phyloP scores from a whole-genome alignment of 1,139 yeast species.

The Taphrina deformans region DNA sequence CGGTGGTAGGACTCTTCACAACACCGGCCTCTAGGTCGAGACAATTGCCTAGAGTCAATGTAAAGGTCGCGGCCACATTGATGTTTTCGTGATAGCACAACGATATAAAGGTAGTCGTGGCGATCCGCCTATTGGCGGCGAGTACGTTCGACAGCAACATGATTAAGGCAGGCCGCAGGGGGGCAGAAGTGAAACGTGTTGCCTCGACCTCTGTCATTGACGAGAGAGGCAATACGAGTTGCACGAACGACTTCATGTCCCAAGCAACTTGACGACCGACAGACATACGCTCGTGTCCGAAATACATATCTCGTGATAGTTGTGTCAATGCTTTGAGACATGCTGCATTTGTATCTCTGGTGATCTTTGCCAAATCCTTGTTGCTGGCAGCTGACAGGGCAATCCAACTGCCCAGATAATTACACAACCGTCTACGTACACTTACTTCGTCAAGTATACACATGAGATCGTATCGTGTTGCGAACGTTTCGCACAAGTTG shows the following conservation, averaged over 20 bases:
- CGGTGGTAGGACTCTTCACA: background rate
- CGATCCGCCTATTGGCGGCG: background rate
- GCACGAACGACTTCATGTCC: background rate
- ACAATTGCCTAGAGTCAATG: background rate
- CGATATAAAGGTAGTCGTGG: background rate
- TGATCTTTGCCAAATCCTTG: background rate
- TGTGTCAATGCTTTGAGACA: constrained; percentile 14
- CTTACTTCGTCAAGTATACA: constrained; percentile 1
- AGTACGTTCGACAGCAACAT: background rate
- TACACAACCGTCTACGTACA: constrained; percentile 3
- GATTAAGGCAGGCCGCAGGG: background rate
- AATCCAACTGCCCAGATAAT: constrained; percentile 7
- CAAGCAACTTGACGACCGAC: background rate
- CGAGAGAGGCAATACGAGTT: background rate
- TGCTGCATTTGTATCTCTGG: constrained; percentile 15
- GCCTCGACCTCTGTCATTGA: constrained; percentile 1
- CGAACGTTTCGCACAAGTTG: constrained; percentile 8
- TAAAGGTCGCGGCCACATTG: background rate
- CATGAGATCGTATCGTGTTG: background rate
- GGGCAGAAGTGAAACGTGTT: background rate
- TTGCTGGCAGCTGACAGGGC: background rate
- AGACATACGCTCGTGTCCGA: constrained; percentile 7
- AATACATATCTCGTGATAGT: background rate
- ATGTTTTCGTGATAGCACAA: constrained; percentile 5
- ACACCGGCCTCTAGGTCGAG: background rate